phyloP scores from a whole-genome alignment of 768 basidiomycete genomes.

The Mrakia frigida region DNA sequence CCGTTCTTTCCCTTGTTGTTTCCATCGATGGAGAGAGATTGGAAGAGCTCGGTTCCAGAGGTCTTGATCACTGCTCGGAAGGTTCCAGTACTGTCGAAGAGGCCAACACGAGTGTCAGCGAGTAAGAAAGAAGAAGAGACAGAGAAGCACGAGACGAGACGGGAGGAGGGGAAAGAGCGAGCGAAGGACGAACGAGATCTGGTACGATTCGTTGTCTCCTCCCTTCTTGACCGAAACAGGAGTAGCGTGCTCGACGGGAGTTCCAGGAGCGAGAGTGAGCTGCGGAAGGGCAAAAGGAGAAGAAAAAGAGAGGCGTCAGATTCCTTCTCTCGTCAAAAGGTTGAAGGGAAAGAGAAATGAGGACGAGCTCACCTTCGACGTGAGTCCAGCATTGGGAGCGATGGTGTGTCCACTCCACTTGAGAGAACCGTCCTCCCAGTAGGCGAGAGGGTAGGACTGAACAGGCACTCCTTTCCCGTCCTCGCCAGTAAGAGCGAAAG shows the following conservation, averaged over 20 bases:
- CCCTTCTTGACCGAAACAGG: slow-evolving; percentile 9
- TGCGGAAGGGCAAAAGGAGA: not conserved
- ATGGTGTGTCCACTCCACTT: slow-evolving; percentile 22
- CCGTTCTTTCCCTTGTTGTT: slow-evolving; percentile 16
- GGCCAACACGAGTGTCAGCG: not conserved
- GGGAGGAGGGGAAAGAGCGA: not conserved
- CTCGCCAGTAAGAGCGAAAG: slow-evolving; percentile 8
- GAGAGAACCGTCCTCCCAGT: slow-evolving; percentile 19
- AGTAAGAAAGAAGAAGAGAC: not conserved
- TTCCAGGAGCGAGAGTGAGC: slow-evolving; percentile 10
- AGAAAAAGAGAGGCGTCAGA: too few species aligned
- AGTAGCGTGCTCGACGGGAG: not conserved
- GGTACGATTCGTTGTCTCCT: not conserved
- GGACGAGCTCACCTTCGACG: not conserved
- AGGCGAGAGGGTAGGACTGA: slow-evolving; percentile 15
- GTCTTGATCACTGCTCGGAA: slow-evolving; percentile 1
- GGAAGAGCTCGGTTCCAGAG: not conserved
- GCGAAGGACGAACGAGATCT: not conserved
- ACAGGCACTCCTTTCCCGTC: slow-evolving; percentile 7
- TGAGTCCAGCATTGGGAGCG: slow-evolving; percentile 1
- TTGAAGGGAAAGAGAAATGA: not conserved
- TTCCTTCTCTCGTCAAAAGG: not conserved
- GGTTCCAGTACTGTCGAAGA: not conserved
- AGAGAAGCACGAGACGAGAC: too few species aligned
- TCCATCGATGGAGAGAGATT: slow-evolving; percentile 3